Percentiles rank a stretch among this genome's conserved stretches.
Evolutionary conservation across 1,284 basidiomycete species (phyloP).

Genomic region (Tilletia caries): DNA sequence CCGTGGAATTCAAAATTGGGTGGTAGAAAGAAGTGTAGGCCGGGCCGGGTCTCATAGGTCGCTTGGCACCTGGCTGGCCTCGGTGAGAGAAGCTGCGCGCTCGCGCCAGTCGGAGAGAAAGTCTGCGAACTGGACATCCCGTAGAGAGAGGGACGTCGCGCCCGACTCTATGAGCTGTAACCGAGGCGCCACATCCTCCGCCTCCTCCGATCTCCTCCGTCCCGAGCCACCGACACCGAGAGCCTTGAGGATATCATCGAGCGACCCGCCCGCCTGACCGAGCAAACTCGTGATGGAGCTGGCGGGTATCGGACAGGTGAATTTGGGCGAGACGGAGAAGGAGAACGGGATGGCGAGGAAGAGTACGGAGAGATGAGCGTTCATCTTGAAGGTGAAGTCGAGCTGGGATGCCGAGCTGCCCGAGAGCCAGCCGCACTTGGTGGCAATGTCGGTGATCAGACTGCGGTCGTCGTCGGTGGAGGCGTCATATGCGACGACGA

Average conservation of each 20-base stretch:
- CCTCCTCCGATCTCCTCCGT: background rate
- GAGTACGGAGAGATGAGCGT: slow-evolving; percentile 33
- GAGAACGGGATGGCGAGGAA: slow-evolving; percentile 33
- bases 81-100: too few relatives aligned
- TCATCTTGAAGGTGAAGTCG: slow-evolving; percentile 31
- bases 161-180: background rate
- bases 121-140: background rate
- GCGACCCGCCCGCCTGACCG: background rate
- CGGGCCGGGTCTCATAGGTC: too few relatives aligned
- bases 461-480: slow-evolving; percentile 62
- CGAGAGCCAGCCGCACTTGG: slow-evolving; percentile 65
- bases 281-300: background rate
- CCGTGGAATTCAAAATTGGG: background rate
- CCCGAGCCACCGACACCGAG: slow-evolving; percentile 1
- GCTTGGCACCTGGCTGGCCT: background rate
- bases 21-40: background rate
- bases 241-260: background rate
- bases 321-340: slow-evolving; percentile 14
- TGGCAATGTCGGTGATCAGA: slow-evolving; percentile 67
- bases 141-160: background rate
- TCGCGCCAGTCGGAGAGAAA: background rate
- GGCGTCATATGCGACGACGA: slow-evolving; percentile 69
- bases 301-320: background rate
- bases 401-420: slow-evolving; percentile 41
- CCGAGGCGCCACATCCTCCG: background rate